These are phyloP conservation scores for Grosmannia penicillata DNA, from an alignment of 2,329 filamentous ascomycete genomes.

Conservation along the genomic window DNA sequence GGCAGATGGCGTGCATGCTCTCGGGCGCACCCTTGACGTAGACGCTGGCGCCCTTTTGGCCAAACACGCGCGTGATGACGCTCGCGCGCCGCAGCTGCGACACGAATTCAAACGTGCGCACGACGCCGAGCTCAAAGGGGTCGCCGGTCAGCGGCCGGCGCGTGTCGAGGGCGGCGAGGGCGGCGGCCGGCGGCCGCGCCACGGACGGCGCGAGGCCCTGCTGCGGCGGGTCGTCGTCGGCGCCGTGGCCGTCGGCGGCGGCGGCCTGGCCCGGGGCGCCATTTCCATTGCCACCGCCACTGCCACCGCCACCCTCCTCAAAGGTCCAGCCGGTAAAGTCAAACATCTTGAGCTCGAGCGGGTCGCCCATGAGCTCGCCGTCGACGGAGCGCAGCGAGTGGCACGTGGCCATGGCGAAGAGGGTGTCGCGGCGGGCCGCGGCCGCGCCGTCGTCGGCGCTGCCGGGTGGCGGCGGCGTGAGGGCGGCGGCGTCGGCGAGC, in stretches of 20 bases:
- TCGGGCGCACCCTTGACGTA: slow-evolving; percentile 96
- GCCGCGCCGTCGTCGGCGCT: neutral
- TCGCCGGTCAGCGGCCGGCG: neutral
- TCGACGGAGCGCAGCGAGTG: slow-evolving; percentile 83
- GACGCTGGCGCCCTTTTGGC: slow-evolving; percentile 67
- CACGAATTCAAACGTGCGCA: slow-evolving; percentile 88
- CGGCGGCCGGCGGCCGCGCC: slow-evolving; percentile 56
- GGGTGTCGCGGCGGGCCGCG: slow-evolving; percentile 16
- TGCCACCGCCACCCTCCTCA: slow-evolving; percentile 66
- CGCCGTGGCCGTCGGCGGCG: slow-evolving; percentile 35
- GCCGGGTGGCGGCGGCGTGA: slow-evolving; percentile 6
- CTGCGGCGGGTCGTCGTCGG: slow-evolving; percentile 39
- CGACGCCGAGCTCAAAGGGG: slow-evolving; percentile 71
- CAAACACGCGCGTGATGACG: slow-evolving; percentile 81
- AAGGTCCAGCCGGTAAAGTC: slow-evolving; percentile 89
- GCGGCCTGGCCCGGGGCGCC: neutral
- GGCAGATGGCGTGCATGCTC: slow-evolving; percentile 89
- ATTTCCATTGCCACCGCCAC: slow-evolving; percentile 17
- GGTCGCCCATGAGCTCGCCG: slow-evolving; percentile 79
- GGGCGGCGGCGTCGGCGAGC: slow-evolving; percentile 39
- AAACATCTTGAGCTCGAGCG: slow-evolving; percentile 96
- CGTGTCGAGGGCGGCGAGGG: slow-evolving; percentile 9
- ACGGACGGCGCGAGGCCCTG: slow-evolving; percentile 68
- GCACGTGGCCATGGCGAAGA: slow-evolving; percentile 95
- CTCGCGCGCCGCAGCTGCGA: slow-evolving; percentile 85